Base-by-base conservation (phyloP, 2,329 filamentous ascomycete genomes). In the Colletotrichum aenigma region DNA sequence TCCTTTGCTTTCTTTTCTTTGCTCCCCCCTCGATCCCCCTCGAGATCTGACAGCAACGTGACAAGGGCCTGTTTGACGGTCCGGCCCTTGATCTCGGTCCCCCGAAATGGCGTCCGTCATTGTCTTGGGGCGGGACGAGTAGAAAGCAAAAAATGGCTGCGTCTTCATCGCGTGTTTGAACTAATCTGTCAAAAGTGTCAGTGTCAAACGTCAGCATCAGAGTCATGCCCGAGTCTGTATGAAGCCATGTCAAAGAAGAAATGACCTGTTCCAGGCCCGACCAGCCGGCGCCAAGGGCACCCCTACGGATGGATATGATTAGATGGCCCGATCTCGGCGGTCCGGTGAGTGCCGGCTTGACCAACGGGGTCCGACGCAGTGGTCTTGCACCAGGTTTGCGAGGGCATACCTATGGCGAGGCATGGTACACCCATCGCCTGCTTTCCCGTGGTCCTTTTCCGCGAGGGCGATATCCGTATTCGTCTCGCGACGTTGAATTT, bases 281-380 rank as follows among this genome's bases (percentile, higher is more conserved):
- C 61, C 30, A 65, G 60, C 38, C 64, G 73, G 56, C 38, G 64
- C 73, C 73, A 73, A 75, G 56, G 69, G 58, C 56, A 68, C 34
- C 73, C 64, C 64, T 75, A 72, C 56, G 28, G 70, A 72, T 60
- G 70, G 64, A n/a, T 34, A 34, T 65, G 64, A 73, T 52, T 68
- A 64, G 26, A 75, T 69, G 43, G 48, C 64, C 43, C 70, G 48
- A 69, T 73, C 73, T 75, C 73, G 73, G 73, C 68, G 70, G 58
- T 58, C 70, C 56, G 73, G 64, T 68, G 70, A 65, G 64, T 69
- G 73, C 70, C 73, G 70, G 70, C 73, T 75, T 38, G 36, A 67
- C 69, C 62, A 72, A 68, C 64, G 64, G 64, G 64, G 72, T 70
- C 66, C 58, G 71, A 74, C 60, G 60, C 60, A 70, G 26, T 74